Evolutionary conservation across 805 yeast species (phyloP).

Genomic region (Lipomyces starkeyi): DNA sequence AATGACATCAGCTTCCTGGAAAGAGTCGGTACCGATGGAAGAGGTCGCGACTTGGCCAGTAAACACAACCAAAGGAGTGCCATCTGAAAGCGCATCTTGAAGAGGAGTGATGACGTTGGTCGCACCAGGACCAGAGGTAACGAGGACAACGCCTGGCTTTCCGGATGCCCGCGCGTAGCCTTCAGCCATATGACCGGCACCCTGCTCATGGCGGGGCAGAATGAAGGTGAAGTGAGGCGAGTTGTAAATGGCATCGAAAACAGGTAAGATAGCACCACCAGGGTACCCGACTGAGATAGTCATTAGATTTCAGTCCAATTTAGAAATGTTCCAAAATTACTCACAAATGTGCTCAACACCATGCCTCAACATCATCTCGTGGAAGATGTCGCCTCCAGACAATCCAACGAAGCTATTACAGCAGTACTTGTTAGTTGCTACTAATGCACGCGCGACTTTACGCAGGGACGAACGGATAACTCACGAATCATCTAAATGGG

Average conservation of each 20-base stretch:
- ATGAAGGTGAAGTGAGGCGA: constrained; percentile 87
- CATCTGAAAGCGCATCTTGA: constrained; percentile 97
- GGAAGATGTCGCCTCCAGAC: constrained; percentile 98
- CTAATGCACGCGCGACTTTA: not conserved
- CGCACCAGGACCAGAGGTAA: constrained; percentile 99
- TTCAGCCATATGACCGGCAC: constrained; percentile 99
- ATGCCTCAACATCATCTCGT: constrained; percentile 97
- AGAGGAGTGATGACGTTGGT: constrained; percentile 98
- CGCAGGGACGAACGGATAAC: constrained; percentile 3
- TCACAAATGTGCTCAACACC: constrained; percentile 84
- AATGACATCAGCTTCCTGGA: constrained; percentile 98
- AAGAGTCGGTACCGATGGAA: constrained; percentile 97
- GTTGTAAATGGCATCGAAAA: constrained; percentile 94
- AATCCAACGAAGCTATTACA: constrained; percentile 78
- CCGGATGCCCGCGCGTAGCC: constrained; percentile 97
- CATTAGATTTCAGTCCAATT: constrained; percentile 7
- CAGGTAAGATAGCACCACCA: constrained; percentile 98
- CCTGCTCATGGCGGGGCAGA: constrained; percentile 96
- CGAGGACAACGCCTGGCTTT: constrained; percentile 96
- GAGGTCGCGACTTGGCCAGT: constrained; percentile 96
- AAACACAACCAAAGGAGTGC: constrained; percentile 95
- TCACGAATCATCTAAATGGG: constrained; percentile 35
- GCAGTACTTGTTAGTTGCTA: not conserved
- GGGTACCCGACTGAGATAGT: constrained; percentile 75
- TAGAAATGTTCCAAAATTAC: constrained; percentile 13